These are phyloP conservation scores for Alternaria rosae DNA, from an alignment of 2,329 filamentous ascomycete species.

Conservation along the genomic window DNA sequence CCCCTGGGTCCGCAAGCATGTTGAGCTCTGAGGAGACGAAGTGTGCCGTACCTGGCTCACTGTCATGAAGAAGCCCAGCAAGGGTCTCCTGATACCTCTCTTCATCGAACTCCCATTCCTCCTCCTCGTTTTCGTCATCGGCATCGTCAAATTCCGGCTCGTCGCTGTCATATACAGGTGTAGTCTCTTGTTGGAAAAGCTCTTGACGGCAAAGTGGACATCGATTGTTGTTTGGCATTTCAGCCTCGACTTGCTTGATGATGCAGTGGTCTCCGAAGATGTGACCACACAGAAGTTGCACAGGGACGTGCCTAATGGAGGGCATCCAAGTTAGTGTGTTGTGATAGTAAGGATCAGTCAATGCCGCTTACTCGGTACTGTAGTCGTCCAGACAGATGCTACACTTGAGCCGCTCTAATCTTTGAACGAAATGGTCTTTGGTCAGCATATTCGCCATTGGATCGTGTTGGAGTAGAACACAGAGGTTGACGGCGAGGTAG, in stretches of 20 bases:
- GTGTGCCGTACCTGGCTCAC: not conserved
- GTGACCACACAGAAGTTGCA: conserved; percentile 2
- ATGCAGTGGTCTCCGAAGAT: conserved; percentile 9
- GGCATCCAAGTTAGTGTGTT: not conserved
- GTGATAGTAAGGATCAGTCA: not conserved
- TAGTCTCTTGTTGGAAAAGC: not conserved
- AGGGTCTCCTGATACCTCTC: not conserved
- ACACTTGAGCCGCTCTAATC: conserved; percentile 4
- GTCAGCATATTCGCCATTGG: not conserved
- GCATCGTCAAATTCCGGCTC: not conserved
- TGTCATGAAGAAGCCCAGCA: not conserved
- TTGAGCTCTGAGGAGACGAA: not conserved
- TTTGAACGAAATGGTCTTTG: conserved; percentile 8
- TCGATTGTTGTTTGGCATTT: not conserved
- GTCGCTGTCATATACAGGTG: not conserved
- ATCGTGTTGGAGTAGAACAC: not conserved
- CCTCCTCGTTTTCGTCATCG: not conserved
- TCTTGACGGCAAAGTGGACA: conserved; percentile 1
- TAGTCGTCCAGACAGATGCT: conserved; percentile 5
- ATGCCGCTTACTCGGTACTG: not conserved
- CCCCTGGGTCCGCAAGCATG: not conserved
- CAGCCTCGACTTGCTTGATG: not conserved
- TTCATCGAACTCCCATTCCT: not conserved
- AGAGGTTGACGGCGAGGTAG: not conserved
- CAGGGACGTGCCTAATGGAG: not conserved